Conservation (phyloP, 2,329 filamentous ascomycete species). For the Arachnopeziza araneosa region DNA sequence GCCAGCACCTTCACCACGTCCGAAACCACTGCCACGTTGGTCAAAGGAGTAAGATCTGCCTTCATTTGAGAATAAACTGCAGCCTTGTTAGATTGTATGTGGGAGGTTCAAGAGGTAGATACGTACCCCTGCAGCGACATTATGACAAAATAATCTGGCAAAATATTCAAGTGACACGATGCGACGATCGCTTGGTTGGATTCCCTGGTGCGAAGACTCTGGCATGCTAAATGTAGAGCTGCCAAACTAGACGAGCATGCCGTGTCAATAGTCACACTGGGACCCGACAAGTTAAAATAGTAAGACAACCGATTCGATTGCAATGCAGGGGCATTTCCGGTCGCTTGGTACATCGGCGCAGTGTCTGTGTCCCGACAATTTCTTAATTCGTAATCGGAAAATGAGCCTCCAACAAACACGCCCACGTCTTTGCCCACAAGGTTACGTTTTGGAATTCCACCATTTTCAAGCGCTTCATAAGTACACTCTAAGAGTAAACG, state of each 20-base stretch:
- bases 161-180: conserved; percentile 29
- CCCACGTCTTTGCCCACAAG: background rate
- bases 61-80: conserved; percentile 27
- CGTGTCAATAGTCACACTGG: conserved; percentile 2
- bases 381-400: background rate
- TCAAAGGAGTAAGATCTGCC: conserved; percentile 42
- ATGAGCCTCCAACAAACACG: background rate
- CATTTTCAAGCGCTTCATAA: conserved; percentile 25
- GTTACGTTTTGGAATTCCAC: background rate
- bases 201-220: conserved; percentile 43
- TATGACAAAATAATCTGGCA: conserved; percentile 39
- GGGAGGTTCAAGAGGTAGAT: conserved; percentile 3
- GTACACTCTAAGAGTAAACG: conserved; percentile 24
- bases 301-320: conserved; percentile 4
- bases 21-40: conserved; percentile 55
- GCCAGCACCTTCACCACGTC: conserved; percentile 44
- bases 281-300: conserved; percentile 3
- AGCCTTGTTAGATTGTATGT: background rate
- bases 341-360: background rate
- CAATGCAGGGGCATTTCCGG: conserved; percentile 24
- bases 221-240: conserved; percentile 49
- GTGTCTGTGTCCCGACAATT: background rate
- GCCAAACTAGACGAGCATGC: conserved; percentile 41
- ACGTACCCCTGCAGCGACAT: conserved; percentile 12
- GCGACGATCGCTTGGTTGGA: conserved; percentile 38